Base-by-base conservation (phyloP, 768 basidiomycete genomes). In the Coprinellus micaceus region DNA sequence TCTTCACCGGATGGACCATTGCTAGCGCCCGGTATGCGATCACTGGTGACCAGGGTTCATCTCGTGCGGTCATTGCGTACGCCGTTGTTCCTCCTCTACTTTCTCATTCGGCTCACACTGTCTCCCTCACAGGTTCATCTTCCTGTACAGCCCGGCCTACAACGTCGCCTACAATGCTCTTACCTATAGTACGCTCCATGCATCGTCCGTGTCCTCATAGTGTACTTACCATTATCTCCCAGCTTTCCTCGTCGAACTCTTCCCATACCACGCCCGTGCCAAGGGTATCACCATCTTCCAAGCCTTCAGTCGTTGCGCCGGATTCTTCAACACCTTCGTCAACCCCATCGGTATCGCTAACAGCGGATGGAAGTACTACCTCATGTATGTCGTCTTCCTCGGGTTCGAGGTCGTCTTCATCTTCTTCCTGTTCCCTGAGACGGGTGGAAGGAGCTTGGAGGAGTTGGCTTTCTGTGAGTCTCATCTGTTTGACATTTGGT, bases 171-270 rank as follows among this genome's bases (percentile, higher is more conserved):
- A 73, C 61, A 84, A 84, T 61, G 82, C 82, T 2, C 67, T 84
- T 51, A 81, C 80, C 0, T 84, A 82, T 62, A 77, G 81, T 80
- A 50, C 46, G 74, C 61, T 4, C 19, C 17, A 29, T 17, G 0
- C 39, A 10, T 41, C 43, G 49, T 7, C 29, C 22, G 26, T 19
- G 30, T n/a, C 19, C 26, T 19, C 17, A 13, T 29, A 25, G n/a
- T n/a, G 33, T 13, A 54, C 22, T 29, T 24, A n/a, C 12, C 25
- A 25, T 30, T 5, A 6, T 25, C 30, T 33, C 36, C 3, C 60
- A 83, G 83, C 84, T 4, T 85, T 75, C 76, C 67, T 85, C 58
- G 83, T 86, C n/a, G 85, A 86, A 61, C 64, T 87, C 29, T 86
- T 86, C 74, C 85, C 85, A 0, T 86, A 75, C 71, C 79, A 82